Conservation (phyloP, 139 green algal genomes). For the Coelastrella sp. region DNA sequence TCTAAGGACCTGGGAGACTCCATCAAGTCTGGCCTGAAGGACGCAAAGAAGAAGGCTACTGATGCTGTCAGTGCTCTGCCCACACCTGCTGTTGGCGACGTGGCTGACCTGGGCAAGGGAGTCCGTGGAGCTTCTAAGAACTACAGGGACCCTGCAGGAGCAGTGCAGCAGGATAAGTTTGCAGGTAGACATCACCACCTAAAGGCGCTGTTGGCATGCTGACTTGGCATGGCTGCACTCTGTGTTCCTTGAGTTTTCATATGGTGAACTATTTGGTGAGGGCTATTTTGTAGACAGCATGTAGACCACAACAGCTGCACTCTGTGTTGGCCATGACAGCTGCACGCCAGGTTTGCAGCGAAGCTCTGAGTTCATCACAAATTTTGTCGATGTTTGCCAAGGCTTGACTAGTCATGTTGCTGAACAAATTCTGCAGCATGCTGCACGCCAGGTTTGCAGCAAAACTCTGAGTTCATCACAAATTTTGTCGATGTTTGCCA, state of each 20-base stretch:
- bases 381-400: neutral
- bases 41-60: no score
- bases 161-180: conserved; percentile 22
- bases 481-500: neutral
- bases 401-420: neutral
- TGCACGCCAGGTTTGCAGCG: no score
- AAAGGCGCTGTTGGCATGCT: no score
- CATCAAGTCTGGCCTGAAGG: no score
- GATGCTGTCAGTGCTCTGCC: neutral
- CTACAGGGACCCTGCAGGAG: conserved; percentile 42
- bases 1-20: no score
- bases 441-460: no score
- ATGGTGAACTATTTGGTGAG: no score
- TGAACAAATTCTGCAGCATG: no score
- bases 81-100: neutral
- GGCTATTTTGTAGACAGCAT: no score
- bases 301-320: no score
- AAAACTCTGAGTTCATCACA: neutral
- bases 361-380: neutral
- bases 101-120: conserved; percentile 26
- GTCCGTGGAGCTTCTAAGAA: neutral
- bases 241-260: no score
- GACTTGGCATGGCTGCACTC: no score
- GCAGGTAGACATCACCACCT: neutral
- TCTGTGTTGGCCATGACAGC: neutral